A percentile compares a stretch with the other conserved stretches of the same genome.
Conservation (phyloP, 129 eudicot species). For the Heracleum sosnowskyi region DNA sequence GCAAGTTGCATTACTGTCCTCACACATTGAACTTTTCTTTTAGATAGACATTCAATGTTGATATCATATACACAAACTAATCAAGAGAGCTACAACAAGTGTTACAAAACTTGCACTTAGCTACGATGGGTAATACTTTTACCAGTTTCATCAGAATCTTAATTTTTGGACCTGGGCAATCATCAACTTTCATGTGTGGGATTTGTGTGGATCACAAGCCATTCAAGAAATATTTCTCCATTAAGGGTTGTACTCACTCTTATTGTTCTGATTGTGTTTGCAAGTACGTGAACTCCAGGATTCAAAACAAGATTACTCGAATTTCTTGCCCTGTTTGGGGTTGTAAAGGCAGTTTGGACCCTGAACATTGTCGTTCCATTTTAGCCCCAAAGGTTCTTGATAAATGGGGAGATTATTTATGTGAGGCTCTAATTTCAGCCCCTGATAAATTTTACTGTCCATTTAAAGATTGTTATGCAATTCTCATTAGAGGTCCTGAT, state of each 20-base stretch:
- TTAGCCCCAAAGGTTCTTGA: slow-evolving; percentile 20
- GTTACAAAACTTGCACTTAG: not conserved
- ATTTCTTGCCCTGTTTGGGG: slow-evolving; percentile 31
- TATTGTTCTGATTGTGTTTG: slow-evolving; percentile 32
- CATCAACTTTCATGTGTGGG: not conserved
- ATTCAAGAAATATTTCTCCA: not conserved
- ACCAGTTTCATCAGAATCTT: not conserved
- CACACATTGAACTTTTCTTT: no score
- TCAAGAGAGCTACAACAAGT: not conserved
- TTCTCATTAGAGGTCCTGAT: slow-evolving; percentile 30
- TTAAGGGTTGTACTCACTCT: slow-evolving; percentile 9
- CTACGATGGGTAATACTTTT: not conserved
- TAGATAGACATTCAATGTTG: no score
- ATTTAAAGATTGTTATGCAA: slow-evolving; percentile 40
- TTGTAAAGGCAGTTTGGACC: slow-evolving; percentile 6
- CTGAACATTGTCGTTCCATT: not conserved
- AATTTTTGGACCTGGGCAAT: not conserved
- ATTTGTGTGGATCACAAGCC: not conserved
- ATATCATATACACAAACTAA: not conserved
- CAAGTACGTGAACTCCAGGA: slow-evolving; percentile 26
- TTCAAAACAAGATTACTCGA: slow-evolving; percentile 16
- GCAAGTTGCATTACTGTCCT: no score
- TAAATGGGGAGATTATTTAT: slow-evolving; percentile 35
- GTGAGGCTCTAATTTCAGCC: slow-evolving; percentile 27
- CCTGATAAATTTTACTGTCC: slow-evolving; percentile 44